phyloP scores from a whole-genome alignment of 179 eudicot species.

The Silene noctiflora region DNA sequence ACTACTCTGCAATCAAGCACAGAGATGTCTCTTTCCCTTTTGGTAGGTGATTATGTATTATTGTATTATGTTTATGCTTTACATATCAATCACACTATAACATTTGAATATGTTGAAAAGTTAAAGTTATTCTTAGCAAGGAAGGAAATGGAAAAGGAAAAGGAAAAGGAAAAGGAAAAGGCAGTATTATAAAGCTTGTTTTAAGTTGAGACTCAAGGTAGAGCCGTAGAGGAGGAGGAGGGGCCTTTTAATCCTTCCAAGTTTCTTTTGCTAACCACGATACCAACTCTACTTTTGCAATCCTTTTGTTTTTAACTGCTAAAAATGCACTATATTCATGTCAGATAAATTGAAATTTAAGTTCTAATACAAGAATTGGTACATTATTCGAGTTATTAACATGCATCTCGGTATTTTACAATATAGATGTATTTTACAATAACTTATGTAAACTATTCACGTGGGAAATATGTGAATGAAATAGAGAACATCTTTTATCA shows the following conservation, averaged over 20 bases:
- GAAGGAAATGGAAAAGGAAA: slow-evolving; percentile 10
- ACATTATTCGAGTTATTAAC: no score
- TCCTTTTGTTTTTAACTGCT: no score
- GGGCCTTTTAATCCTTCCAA: background rate
- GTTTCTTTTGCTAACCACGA: slow-evolving; percentile 6
- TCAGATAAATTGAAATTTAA: no score
- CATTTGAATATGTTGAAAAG: background rate
- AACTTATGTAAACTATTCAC: no score
- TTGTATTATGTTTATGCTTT: background rate
- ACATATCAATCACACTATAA: background rate
- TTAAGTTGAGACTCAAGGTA: background rate
- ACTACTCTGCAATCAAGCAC: background rate
- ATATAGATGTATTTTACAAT: no score
- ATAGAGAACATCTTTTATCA: no score
- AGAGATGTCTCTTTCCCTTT: background rate
- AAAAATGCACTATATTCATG: no score
- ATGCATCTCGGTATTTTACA: no score
- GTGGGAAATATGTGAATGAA: no score
- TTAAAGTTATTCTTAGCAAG: slow-evolving; percentile 7
- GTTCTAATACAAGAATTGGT: no score
- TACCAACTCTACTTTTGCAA: background rate
- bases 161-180: slow-evolving; percentile 11
- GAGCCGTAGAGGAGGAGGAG: background rate
- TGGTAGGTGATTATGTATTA: background rate
- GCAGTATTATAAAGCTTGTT: background rate